Base-by-base conservation (phyloP, 139 green algal species). In the Chlamydomonas urium region DNA sequence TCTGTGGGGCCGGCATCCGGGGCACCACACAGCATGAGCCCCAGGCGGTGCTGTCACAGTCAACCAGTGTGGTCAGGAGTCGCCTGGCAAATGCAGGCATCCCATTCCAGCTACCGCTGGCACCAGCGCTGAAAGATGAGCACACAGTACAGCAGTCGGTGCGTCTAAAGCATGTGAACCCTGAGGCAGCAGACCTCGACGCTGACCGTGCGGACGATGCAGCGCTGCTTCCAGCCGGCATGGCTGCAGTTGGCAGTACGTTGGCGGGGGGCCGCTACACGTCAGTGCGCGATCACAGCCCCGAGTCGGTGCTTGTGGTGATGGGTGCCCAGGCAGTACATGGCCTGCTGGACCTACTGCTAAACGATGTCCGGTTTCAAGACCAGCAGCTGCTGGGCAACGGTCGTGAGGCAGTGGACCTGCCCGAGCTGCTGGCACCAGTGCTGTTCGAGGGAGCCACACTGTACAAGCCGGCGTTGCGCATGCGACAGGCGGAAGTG, bases 391-490 rank as follows among this genome's bases (percentile, higher is more conserved):
- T 34, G 53, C 53, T 63, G 10, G 29, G 10, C 33, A 26, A 26
- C 28, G 59, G 59, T 4, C 8, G 31, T 4, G 59, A 67, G 24
- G 59, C 33, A 45, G 31, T 26, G 4, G 59, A 67, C 21, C 10
- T 67, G 14, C 59, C 59, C 5, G 5, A 42, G 59, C 31, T 67
- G 32, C 59, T 67, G 21, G 59, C 59, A 23, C 59, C 59, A 32
- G 59, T 45, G 32, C n/a, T 14, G 14, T 67, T 67, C 38, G 59
- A 67, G 6, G 33, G 59, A 4, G 59, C 59, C 14, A 67, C 59
- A 42, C 21, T 67, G 8, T 29, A 45, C 19, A 37, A 38, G 31
- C 32, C 59, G 28, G 29, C 5, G 29, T 14, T 45, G 31, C n/a
- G n/a, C n/a, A n/a, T n/a, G n/a, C n/a, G n/a, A n/a, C n/a, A n/a